A percentile compares a stretch with the other conserved stretches of the same genome.
These are phyloP conservation scores for Monilinia polystroma DNA, from an alignment of 2,329 filamentous ascomycete species.

Conservation along the genomic window DNA sequence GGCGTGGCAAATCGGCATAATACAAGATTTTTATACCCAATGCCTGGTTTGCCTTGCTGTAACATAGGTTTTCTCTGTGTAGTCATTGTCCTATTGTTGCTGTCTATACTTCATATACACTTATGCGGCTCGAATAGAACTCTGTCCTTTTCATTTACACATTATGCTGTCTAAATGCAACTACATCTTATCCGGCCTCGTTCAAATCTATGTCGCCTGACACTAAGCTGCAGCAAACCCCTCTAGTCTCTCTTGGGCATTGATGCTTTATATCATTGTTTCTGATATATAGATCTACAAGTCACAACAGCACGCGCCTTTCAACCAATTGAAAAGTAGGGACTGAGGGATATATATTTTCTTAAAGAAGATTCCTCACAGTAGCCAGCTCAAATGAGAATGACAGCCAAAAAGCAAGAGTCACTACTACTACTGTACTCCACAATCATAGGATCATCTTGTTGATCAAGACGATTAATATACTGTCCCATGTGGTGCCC, in stretches of 20 bases:
- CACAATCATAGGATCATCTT: background rate
- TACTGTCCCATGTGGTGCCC: background rate
- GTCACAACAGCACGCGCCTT: background rate
- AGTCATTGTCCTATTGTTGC: background rate
- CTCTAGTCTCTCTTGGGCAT: background rate
- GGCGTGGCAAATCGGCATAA: background rate
- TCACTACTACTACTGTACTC: background rate
- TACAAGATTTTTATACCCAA: background rate
- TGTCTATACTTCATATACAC: background rate
- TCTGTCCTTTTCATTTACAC: background rate
- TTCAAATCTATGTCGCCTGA: background rate
- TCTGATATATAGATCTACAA: background rate
- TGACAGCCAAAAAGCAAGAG: background rate
- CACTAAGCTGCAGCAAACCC: background rate
- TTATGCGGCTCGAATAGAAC: background rate
- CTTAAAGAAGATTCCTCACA: background rate
- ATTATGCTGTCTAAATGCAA: background rate
- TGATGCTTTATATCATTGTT: background rate
- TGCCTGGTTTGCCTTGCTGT: background rate
- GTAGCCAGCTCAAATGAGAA: background rate
- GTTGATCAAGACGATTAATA: background rate
- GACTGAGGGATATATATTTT: background rate
- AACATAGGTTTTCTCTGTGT: background rate
- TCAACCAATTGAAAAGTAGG: background rate
- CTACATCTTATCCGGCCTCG: background rate